These are phyloP conservation scores for Delphinella strobiligena DNA, from an alignment of 2,329 filamentous ascomycete genomes.

Conservation along the genomic window DNA sequence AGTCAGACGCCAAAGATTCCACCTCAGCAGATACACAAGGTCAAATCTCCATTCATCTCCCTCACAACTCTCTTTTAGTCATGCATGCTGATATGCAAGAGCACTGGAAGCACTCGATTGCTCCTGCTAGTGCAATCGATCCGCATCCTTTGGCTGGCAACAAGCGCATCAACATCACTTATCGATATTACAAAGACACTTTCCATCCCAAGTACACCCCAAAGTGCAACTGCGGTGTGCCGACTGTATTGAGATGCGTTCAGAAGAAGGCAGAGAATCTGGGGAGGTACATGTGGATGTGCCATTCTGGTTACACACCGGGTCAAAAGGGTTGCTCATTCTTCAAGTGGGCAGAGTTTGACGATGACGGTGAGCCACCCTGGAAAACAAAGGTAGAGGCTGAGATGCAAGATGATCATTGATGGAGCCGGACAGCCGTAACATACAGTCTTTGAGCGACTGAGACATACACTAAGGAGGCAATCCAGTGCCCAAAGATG, in stretches of 20 bases:
- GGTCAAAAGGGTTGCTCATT: conserved; percentile 56
- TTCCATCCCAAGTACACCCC: conserved; percentile 72
- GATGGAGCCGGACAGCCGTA: too few species aligned
- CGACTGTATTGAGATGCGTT: conserved; percentile 61
- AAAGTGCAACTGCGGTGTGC: conserved; percentile 60
- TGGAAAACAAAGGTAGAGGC: conserved; percentile 30
- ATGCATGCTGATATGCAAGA: conserved; percentile 99
- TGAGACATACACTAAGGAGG: too few species aligned
- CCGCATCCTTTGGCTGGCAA: conserved; percentile 74
- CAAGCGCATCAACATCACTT: conserved; percentile 84
- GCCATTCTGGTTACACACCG: conserved; percentile 61
- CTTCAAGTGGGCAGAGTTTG: conserved; percentile 79
- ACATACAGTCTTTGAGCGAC: too few species aligned
- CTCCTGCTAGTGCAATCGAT: conserved; percentile 62
- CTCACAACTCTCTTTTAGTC: conserved; percentile 83
- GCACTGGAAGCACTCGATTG: conserved; percentile 84
- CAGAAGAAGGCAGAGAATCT: conserved; percentile 65
- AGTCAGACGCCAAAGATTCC: conserved; percentile 25
- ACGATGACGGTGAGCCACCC: conserved; percentile 70
- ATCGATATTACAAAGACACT: conserved; percentile 68
- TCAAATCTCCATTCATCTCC: conserved; percentile 84
- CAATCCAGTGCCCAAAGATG: too few species aligned
- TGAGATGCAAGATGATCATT: neutral
- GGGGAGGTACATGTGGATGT: conserved; percentile 90
- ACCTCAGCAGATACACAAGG: conserved; percentile 53